These are phyloP conservation scores for Skeletonema potamos DNA, from an alignment of 108 stramenopile genomes.

Conservation along the genomic window DNA sequence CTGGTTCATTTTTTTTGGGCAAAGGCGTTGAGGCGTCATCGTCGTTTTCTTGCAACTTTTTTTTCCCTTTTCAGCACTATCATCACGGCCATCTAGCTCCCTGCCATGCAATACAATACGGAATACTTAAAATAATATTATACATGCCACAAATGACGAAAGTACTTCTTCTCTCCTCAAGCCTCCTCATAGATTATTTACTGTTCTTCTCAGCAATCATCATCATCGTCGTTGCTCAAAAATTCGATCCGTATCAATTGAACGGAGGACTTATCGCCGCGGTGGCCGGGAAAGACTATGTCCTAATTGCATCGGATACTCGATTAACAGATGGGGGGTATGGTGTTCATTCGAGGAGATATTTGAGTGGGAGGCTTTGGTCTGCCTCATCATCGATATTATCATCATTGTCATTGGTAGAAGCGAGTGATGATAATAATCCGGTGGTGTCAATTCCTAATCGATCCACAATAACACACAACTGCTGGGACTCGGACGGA, in stretches of 20 bases:
- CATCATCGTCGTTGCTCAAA: slow-evolving; percentile 2
- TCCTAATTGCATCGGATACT: slow-evolving; percentile 72
- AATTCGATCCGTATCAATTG: slow-evolving; percentile 81
- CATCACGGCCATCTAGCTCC: too few species aligned
- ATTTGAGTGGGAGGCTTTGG: slow-evolving; percentile 72
- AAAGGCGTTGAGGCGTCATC: neutral
- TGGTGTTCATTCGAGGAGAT: slow-evolving; percentile 58
- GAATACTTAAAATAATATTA: too few species aligned
- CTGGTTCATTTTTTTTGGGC: neutral
- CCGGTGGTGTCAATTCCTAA: neutral
- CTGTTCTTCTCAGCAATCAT: neutral
- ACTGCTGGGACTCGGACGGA: neutral
- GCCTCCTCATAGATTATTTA: neutral
- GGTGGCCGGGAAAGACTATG: slow-evolving; percentile 73
- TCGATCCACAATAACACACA: neutral
- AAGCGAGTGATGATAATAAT: neutral
- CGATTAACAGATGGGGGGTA: slow-evolving; percentile 73
- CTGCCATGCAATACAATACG: too few species aligned
- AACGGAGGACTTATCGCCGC: slow-evolving; percentile 84
- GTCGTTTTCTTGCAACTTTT: too few species aligned
- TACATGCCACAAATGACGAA: too few species aligned
- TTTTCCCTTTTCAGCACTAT: too few species aligned
- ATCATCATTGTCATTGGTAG: neutral
- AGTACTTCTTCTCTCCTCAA: neutral
- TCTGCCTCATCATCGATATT: slow-evolving; percentile 19